Conservation (phyloP, 345 rosid species). For the Boechera divaricarpa region DNA sequence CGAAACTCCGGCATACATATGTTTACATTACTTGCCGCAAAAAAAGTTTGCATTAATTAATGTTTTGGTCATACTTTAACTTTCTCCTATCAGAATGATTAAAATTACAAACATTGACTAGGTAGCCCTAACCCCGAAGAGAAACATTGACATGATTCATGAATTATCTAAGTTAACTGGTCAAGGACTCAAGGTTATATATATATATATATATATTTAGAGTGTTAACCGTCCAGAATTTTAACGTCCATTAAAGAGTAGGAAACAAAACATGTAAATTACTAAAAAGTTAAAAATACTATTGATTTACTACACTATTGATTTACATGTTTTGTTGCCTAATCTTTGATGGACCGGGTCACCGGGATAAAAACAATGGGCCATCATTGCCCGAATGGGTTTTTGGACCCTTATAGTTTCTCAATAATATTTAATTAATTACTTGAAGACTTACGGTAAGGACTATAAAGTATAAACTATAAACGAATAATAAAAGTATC, state of each 20-base stretch:
- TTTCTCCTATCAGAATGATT: neutral
- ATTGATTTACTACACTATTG: no score
- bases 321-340: conserved; percentile 2
- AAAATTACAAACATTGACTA: neutral
- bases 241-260: neutral
- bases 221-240: no score
- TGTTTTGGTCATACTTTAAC: neutral
- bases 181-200: neutral
- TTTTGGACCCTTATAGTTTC: conserved; percentile 10
- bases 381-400: neutral
- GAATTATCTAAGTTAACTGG: neutral
- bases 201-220: neutral
- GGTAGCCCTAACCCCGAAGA: neutral
- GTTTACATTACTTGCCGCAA: neutral
- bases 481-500: neutral
- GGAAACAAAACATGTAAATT: neutral
- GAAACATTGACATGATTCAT: neutral
- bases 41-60: neutral
- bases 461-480: neutral
- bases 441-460: neutral
- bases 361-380: neutral
- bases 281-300: no score
- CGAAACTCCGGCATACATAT: neutral
- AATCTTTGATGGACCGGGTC: conserved; percentile 5
- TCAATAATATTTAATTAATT: neutral